Conservation (phyloP, 2,329 filamentous ascomycete species). For the Magnaporthiopsis incrustans region DNA sequence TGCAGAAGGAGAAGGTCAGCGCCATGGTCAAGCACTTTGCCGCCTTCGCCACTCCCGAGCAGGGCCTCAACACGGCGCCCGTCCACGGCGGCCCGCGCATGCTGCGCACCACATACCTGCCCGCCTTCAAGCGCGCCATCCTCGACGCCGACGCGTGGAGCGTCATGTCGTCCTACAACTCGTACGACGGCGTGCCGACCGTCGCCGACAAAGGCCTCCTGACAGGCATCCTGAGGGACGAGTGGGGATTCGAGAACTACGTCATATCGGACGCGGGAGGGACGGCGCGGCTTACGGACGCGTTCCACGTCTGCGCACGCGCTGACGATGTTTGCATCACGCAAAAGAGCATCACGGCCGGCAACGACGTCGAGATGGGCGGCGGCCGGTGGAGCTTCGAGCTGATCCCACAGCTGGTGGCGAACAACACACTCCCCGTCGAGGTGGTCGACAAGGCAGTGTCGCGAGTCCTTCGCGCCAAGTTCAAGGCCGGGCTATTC, state of each 20-base stretch:
- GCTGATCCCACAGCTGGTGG: slow-evolving; percentile 46
- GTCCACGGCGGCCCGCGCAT: slow-evolving; percentile 45
- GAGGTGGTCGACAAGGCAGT: slow-evolving; percentile 58
- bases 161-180: slow-evolving; percentile 69
- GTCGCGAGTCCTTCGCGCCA: slow-evolving; percentile 54
- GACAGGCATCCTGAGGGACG: slow-evolving; percentile 59
- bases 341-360: slow-evolving; percentile 50
- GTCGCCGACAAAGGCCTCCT: slow-evolving; percentile 58
- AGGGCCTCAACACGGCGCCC: slow-evolving; percentile 57
- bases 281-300: slow-evolving; percentile 57
- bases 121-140: slow-evolving; percentile 60
- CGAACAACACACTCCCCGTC: slow-evolving; percentile 49
- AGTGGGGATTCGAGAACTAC: slow-evolving; percentile 69
- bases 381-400: slow-evolving; percentile 65
- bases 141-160: slow-evolving; percentile 59
- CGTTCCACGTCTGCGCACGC: slow-evolving; percentile 57
- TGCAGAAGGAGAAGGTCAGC: slow-evolving; percentile 58
- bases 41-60: slow-evolving; percentile 60
- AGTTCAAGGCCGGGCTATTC: slow-evolving; percentile 64
- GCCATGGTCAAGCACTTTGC: slow-evolving; percentile 72
- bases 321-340: slow-evolving; percentile 60
- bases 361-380: slow-evolving; percentile 70
- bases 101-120: slow-evolving; percentile 48
- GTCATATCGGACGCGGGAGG: slow-evolving; percentile 58
- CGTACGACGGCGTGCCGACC: slow-evolving; percentile 63